These are phyloP conservation scores for Aspergillus clavatus DNA, from an alignment of 2,329 filamentous ascomycete species.

Conservation along the genomic window DNA sequence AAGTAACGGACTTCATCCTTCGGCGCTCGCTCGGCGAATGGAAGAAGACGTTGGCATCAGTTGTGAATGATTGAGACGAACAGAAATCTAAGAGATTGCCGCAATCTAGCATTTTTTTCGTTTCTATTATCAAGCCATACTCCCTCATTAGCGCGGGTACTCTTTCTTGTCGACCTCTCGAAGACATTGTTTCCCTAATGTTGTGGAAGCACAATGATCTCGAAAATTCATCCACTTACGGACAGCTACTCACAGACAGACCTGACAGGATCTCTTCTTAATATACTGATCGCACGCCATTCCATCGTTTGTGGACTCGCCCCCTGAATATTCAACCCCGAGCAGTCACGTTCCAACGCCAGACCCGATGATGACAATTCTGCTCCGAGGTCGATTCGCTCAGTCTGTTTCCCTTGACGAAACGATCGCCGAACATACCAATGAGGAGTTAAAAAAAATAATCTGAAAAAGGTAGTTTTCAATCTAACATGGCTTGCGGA, in stretches of 20 bases:
- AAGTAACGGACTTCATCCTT: conserved; percentile 36
- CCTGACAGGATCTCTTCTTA: background rate
- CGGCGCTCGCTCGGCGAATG: conserved; percentile 21
- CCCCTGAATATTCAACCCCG: background rate
- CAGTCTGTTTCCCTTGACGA: conserved; percentile 28
- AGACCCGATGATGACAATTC: conserved; percentile 28
- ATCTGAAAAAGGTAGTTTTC: conserved; percentile 42
- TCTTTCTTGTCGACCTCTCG: too few relatives aligned
- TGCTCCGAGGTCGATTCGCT: conserved; percentile 29
- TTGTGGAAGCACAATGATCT: too few relatives aligned
- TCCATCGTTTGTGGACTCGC: background rate
- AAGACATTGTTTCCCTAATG: background rate
- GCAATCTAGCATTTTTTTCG: background rate
- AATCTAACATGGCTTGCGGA: conserved; percentile 32
- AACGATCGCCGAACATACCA: conserved; percentile 35
- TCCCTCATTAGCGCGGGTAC: background rate
- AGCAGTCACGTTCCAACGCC: background rate
- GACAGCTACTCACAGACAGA: too few relatives aligned
- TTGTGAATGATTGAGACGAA: conserved; percentile 43
- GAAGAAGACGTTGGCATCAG: conserved; percentile 32
- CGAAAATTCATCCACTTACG: too few relatives aligned
- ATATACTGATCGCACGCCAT: background rate
- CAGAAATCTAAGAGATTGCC: conserved; percentile 45
- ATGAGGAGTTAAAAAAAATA: conserved; percentile 32
- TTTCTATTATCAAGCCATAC: background rate